Evolutionary conservation across 2,329 filamentous ascomycete genomes (phyloP), one percentile per base, ranked within the genome.

Genomic region (Hypomyces perniciosus): DNA sequence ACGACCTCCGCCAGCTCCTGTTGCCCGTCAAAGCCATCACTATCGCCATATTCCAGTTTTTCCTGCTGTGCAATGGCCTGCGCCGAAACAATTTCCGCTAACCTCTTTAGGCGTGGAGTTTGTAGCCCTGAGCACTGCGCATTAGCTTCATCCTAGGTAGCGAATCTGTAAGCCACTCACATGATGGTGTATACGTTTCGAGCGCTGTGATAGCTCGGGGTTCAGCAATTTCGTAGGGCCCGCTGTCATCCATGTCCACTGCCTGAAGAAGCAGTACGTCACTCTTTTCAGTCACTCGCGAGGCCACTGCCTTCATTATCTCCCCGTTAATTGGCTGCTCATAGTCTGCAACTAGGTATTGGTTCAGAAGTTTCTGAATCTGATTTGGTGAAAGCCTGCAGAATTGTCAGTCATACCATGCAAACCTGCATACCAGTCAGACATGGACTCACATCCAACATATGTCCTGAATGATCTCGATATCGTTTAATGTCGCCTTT

Each of bases 391-490:
- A 96, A 48, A 99, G 81, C 88, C 88, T 93, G 55, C 4, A 31
- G 7, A 27, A 1, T 12, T 40, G 29, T 57, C 13, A 58, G 53
- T 29, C 5, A 38, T 4, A 9, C 6, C 6, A 30, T 13, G 7
- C 8, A 12, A 4, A 37, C 1, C 7, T 12, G 28, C 33, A 44
- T 7, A 43, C 26, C 13, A 28, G 7, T 9, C 5, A 7, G 12
- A 8, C 13, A 34, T 34, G 7, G 10, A 81, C 88, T 83, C 74
- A 95, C 92, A 97, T 97, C 92, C 92, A 97, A 80, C 93, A 99
- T 62, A 99, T 99, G 68, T 99, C 93, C 75, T 99, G 93, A 64
- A 99, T 99, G 63, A 99, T 99, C 73, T 99, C 93, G 63, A 99
- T 99, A 65, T 99, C 93, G 68, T 97, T 99, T 66, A 99, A 74